A percentile compares a stretch with the other conserved stretches of the same genome.
Conservation (phyloP, 768 basidiomycete species). For the Sporobolomyces roseus region DNA sequence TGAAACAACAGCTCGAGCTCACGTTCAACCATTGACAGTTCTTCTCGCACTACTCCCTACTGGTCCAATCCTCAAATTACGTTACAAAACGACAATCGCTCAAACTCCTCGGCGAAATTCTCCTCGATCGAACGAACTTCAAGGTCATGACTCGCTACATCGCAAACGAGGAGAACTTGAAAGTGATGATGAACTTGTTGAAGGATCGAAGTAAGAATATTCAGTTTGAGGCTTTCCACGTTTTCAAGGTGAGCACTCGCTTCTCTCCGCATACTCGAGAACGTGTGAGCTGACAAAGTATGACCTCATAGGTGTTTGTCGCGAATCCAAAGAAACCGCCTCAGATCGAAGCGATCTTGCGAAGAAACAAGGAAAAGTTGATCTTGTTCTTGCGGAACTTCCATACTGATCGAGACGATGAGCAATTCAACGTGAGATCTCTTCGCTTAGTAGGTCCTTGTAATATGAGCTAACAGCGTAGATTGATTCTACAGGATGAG, state of each 20-base stretch:
- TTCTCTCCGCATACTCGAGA: background rate
- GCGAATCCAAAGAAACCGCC: slow-evolving; percentile 99
- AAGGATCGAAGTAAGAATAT: slow-evolving; percentile 99
- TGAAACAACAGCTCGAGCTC: background rate
- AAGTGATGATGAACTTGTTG: slow-evolving; percentile 99
- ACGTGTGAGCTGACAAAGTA: background rate
- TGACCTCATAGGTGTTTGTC: slow-evolving; percentile 72
- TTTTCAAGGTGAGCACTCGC: slow-evolving; percentile 80
- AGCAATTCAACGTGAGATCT: slow-evolving; percentile 75
- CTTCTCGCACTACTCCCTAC: slow-evolving; percentile 88
- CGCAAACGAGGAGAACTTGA: slow-evolving; percentile 86
- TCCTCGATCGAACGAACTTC: slow-evolving; percentile 96
- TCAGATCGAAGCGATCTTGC: slow-evolving; percentile 83
- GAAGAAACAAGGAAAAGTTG: slow-evolving; percentile 90
- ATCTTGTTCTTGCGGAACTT: slow-evolving; percentile 83
- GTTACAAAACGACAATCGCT: slow-evolving; percentile 99
- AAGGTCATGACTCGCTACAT: slow-evolving; percentile 98
- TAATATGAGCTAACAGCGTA: background rate
- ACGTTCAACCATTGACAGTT: slow-evolving; percentile 60
- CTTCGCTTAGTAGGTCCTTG: background rate
- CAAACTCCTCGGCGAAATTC: slow-evolving; percentile 94
- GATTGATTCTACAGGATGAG: slow-evolving; percentile 22
- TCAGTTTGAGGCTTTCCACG: slow-evolving; percentile 98
- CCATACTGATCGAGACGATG: slow-evolving; percentile 98
- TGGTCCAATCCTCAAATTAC: slow-evolving; percentile 90